phyloP scores from a whole-genome alignment of 768 basidiomycete genomes.

The Calocera cornea region DNA sequence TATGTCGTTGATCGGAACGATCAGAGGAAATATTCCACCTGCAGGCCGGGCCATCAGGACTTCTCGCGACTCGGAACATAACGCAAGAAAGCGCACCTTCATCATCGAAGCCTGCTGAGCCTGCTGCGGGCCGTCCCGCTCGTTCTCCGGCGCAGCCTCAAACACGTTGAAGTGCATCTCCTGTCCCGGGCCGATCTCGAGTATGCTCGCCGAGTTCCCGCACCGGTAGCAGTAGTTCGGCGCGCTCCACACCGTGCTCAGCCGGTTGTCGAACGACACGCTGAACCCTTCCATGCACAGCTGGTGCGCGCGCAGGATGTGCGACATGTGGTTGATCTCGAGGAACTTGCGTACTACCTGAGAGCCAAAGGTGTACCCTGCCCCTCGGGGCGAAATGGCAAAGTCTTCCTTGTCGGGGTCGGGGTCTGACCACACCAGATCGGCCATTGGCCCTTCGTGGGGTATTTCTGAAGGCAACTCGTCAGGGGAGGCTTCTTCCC shows the following conservation, averaged over 20 bases:
- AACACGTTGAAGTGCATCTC: slow-evolving; percentile 92
- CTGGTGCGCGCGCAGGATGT: slow-evolving; percentile 95
- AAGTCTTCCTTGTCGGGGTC: slow-evolving; percentile 99
- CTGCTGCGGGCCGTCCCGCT: slow-evolving; percentile 81
- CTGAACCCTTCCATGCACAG: slow-evolving; percentile 98
- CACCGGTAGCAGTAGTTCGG: slow-evolving; percentile 99
- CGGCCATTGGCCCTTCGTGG: slow-evolving; percentile 98
- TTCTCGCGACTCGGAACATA: not conserved
- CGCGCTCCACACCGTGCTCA: slow-evolving; percentile 97
- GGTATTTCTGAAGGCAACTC: slow-evolving; percentile 64
- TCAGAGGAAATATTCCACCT: slow-evolving; percentile 3
- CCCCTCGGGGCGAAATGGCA: slow-evolving; percentile 97
- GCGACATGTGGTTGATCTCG: slow-evolving; percentile 88
- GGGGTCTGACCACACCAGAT: slow-evolving; percentile 99
- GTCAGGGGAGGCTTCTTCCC: slow-evolving; percentile 10
- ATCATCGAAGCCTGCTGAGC: slow-evolving; percentile 53
- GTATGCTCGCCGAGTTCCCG: slow-evolving; percentile 90
- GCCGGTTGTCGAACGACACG: slow-evolving; percentile 90
- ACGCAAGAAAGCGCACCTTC: slow-evolving; percentile 36
- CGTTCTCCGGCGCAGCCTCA: slow-evolving; percentile 96
- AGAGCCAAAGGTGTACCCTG: slow-evolving; percentile 96
- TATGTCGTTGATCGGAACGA: not conserved
- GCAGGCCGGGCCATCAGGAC: not conserved
- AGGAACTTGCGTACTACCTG: slow-evolving; percentile 97
- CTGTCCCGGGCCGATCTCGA: slow-evolving; percentile 86